Conservation (phyloP, 1,284 basidiomycete genomes). For the Rhizopogon parksii region DNA sequence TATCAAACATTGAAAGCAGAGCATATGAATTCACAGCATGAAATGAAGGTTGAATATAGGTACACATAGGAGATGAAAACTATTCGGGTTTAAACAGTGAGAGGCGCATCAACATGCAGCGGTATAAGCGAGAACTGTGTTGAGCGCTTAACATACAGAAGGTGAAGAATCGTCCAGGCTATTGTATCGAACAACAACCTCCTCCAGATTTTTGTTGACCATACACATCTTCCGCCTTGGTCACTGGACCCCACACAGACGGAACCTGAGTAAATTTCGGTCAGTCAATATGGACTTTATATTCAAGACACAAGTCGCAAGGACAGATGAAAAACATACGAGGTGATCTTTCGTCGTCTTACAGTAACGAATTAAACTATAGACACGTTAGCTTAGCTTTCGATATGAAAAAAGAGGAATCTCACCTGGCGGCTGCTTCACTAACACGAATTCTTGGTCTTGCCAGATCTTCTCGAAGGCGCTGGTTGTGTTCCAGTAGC, state of each 20-base stretch:
- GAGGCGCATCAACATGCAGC: slow-evolving; percentile 13
- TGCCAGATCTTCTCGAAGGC: slow-evolving; percentile 84
- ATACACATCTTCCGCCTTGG: slow-evolving; percentile 78
- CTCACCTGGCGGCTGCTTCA: slow-evolving; percentile 85
- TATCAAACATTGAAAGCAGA: slow-evolving; percentile 2
- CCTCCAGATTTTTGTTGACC: slow-evolving; percentile 39
- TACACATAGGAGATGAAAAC: slow-evolving; percentile 12
- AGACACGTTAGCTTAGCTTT: slow-evolving; percentile 8
- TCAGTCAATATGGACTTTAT: slow-evolving; percentile 9
- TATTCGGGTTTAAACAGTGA: slow-evolving; percentile 3
- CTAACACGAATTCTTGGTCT: slow-evolving; percentile 84
- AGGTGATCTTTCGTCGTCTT: slow-evolving; percentile 78
- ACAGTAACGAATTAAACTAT: slow-evolving; percentile 85
- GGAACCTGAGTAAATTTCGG: slow-evolving; percentile 53
- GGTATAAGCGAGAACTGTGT: slow-evolving; percentile 7
- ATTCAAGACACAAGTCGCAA: neutral
- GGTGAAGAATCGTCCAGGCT: slow-evolving; percentile 1
- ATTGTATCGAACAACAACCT: slow-evolving; percentile 28
- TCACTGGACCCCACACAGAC: slow-evolving; percentile 86
- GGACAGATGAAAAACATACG: slow-evolving; percentile 13
- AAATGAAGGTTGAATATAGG: slow-evolving; percentile 10
- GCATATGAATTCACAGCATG: neutral
- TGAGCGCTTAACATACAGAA: slow-evolving; percentile 5
- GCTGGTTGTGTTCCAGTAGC: slow-evolving; percentile 88
- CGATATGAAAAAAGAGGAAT: slow-evolving; percentile 7